phyloP scores from a whole-genome alignment of 2,329 filamentous ascomycete species.

The Fusarium transvaalense region DNA sequence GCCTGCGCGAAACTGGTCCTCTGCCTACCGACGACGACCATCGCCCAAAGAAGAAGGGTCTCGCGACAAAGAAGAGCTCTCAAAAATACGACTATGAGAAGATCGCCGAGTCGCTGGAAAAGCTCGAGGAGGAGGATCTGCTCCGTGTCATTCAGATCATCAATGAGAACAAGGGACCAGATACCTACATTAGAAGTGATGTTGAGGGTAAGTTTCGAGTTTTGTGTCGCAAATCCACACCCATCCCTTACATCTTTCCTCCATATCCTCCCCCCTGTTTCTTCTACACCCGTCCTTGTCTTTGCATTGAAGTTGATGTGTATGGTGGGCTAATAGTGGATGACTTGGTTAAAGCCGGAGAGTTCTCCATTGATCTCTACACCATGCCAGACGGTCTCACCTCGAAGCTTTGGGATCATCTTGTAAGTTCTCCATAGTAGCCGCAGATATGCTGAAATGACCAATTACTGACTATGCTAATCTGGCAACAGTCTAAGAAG shows the following conservation, averaged over 20 bases:
- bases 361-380: conserved; percentile 98
- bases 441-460: background rate
- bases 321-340: conserved; percentile 53
- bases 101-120: conserved; percentile 90
- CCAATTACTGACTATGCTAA: conserved; percentile 13
- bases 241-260: background rate
- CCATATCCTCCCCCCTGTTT: background rate
- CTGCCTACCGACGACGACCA: conserved; percentile 81
- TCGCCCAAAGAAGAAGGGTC: conserved; percentile 69
- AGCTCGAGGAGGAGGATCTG: conserved; percentile 91
- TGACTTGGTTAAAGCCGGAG: conserved; percentile 74
- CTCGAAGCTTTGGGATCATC: conserved; percentile 95
- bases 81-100: conserved; percentile 90
- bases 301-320: conserved; percentile 50
- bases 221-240: background rate
- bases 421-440: conserved; percentile 57
- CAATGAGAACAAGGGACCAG: conserved; percentile 93
- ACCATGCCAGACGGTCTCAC: conserved; percentile 92
- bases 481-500: conserved; percentile 55
- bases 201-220: conserved; percentile 79
- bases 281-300: conserved; percentile 17
- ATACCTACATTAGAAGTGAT: conserved; percentile 98
- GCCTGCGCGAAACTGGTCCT: conserved; percentile 85
- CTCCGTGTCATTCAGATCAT: conserved; percentile 97
- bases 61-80: conserved; percentile 81